phyloP scores from a whole-genome alignment of 2,329 filamentous ascomycete species.

The Penicillium aurantiogriseum region DNA sequence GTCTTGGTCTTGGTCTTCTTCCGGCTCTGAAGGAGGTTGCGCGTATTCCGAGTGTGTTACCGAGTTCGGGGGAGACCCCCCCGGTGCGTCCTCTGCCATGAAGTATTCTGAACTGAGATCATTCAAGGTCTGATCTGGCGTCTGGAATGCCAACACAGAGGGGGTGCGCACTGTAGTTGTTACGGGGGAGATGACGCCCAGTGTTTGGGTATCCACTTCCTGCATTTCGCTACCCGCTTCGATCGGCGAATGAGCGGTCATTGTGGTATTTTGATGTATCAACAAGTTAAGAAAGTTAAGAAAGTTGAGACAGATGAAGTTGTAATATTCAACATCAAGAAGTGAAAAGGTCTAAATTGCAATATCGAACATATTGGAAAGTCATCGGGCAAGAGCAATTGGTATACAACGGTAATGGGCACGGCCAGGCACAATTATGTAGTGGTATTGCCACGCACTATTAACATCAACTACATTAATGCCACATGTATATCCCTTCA shows the following conservation, averaged over 20 bases:
- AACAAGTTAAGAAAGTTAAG: neutral
- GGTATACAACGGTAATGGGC: neutral
- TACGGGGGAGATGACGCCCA: constrained; percentile 31
- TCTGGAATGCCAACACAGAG: constrained; percentile 28
- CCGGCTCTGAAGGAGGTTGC: constrained; percentile 9
- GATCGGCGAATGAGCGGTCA: constrained; percentile 19
- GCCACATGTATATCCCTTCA: neutral
- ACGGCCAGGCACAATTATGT: neutral
- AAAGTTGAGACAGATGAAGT: too few species aligned
- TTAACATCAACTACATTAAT: neutral
- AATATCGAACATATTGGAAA: neutral
- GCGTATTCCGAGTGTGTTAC: constrained; percentile 10
- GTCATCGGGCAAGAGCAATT: neutral
- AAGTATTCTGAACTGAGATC: constrained; percentile 30
- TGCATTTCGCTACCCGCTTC: constrained; percentile 17
- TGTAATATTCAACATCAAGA: neutral
- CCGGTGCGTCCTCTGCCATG: constrained; percentile 33
- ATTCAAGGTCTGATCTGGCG: constrained; percentile 33
- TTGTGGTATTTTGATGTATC: constrained; percentile 1
- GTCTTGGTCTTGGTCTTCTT: constrained; percentile 17
- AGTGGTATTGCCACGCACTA: neutral
- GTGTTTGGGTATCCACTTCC: constrained; percentile 30
- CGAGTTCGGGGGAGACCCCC: constrained; percentile 24
- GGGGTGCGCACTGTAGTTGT: constrained; percentile 21
- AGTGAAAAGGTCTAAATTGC: neutral